These are phyloP conservation scores for Binderoboletus segoi DNA, from an alignment of 1,284 basidiomycete species.

Conservation along the genomic window DNA sequence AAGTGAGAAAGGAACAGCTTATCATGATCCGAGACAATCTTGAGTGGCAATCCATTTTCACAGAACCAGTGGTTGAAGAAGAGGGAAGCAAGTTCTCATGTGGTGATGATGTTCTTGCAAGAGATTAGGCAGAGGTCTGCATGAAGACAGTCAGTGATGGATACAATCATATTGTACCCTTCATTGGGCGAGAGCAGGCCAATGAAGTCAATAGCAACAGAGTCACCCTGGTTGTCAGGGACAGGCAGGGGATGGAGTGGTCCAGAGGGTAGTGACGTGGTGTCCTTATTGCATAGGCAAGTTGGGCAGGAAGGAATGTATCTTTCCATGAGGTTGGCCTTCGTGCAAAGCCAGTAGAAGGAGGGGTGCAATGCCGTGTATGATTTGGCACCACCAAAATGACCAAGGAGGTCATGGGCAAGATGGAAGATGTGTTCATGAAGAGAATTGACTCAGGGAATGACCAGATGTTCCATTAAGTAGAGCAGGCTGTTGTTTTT, in stretches of 20 bases:
- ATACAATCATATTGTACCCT: constrained; percentile 38
- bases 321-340: constrained; percentile 25
- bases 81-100: constrained; percentile 30
- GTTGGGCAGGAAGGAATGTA: constrained; percentile 38
- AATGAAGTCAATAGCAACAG: constrained; percentile 38
- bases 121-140: constrained; percentile 41
- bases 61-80: constrained; percentile 38
- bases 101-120: constrained; percentile 25
- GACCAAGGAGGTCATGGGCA: not conserved
- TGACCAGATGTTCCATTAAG: not conserved
- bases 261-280: constrained; percentile 14
- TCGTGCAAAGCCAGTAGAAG: constrained; percentile 48
- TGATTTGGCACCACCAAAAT: not conserved
- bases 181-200: constrained; percentile 33
- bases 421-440: not conserved
- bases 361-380: constrained; percentile 30
- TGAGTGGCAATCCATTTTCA: constrained; percentile 31
- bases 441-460: not conserved
- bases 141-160: constrained; percentile 43
- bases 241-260: constrained; percentile 38
- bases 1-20: constrained; percentile 30
- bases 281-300: constrained; percentile 38
- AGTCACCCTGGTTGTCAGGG: constrained; percentile 26
- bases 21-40: constrained; percentile 33
- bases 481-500: not conserved